Percentiles rank a stretch among this genome's conserved stretches.
Evolutionary conservation across 1,284 basidiomycete species (phyloP).

Genomic region (Vanrija sp.): DNA sequence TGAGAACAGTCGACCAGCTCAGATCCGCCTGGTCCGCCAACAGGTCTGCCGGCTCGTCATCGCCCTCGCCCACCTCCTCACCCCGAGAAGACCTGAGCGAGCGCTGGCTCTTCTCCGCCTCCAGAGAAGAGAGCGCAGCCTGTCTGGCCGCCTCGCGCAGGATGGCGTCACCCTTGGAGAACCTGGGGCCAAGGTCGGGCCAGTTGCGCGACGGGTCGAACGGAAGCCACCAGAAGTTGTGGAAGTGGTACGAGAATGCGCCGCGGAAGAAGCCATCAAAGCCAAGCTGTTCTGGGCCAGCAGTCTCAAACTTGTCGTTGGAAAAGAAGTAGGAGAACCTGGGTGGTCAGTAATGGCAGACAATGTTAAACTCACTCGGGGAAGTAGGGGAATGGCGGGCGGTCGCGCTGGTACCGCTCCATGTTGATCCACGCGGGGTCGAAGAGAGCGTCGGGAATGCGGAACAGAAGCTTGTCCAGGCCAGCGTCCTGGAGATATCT

Average conservation of each 20-base stretch:
- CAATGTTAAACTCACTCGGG: slow-evolving; percentile 56
- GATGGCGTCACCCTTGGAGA: slow-evolving; percentile 66
- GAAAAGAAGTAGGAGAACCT: slow-evolving; percentile 78
- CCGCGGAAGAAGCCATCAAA: slow-evolving; percentile 83
- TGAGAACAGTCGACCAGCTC: slow-evolving; percentile 83
- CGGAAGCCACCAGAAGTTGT: slow-evolving; percentile 88
- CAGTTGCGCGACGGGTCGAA: slow-evolving; percentile 84
- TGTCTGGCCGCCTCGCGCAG: slow-evolving; percentile 39
- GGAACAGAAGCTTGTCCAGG: slow-evolving; percentile 65
- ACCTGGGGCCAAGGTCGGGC: slow-evolving; percentile 80
- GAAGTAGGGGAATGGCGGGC: slow-evolving; percentile 80
- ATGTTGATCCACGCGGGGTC: slow-evolving; percentile 83
- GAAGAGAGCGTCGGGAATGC: slow-evolving; percentile 77
- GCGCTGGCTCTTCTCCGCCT: no score
- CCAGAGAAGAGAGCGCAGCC: no score
- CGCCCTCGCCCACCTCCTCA: no score
- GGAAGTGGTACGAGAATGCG: slow-evolving; percentile 80
- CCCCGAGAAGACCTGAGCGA: no score
- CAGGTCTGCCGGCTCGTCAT: no score
- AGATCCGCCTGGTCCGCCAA: slow-evolving; percentile 63
- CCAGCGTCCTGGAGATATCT: slow-evolving; percentile 73
- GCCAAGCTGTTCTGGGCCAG: slow-evolving; percentile 68
- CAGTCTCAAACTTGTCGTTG: slow-evolving; percentile 63
- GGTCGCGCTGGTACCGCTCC: slow-evolving; percentile 72
- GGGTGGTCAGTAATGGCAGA: not conserved